Base-by-base conservation (phyloP, 176 grass and related monocot genomes). In the Cenchrus purpureus region DNA sequence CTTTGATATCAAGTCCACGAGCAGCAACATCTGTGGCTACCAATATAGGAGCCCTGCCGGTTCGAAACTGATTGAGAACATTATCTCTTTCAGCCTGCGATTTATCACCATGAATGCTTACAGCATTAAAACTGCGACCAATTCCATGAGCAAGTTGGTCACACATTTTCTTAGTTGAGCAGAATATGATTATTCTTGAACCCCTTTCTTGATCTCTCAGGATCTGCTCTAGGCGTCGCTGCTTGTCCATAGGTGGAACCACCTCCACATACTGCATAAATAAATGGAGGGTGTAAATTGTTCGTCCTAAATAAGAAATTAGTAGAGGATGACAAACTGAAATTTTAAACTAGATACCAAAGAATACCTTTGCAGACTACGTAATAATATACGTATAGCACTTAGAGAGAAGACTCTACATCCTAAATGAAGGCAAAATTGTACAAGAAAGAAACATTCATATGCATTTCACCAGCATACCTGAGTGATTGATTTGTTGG, bases 11-110 rank as follows among this genome's bases (percentile, higher is more conserved):
- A 79, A 99, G 97, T 51, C 97, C 97, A 73, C 93, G 90, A 51
- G 97, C 97, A 85, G 97, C 91, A 75, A 99, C 97, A 91, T 99
- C 97, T 76, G 97, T 99, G 60, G 97, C 97, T 55, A 99, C 97
- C 62, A 99, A 91, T 91, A 99, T 86, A 80, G 97, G 90, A 82
- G 90, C 75, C 72, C 84, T 82, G 58, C 97, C 93, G 79, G 88
- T 83, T 19, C 91, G 97, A 79, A 99, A 99, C 88, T 99, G 97
- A 86, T 89, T 87, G 20, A 99, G 86, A 74, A 96, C 92, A 72
- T 94, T 82, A 84, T 99, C 97, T 79, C 97, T 91, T 87, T 99
- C 93, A 62, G 70, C 74, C 72, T 99, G 97, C 5, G 97, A 99
- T 73, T 99, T 99, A 74, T 96, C 93, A 10, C 97, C 97, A 8